Conservation (phyloP, 2,329 filamentous ascomycete species). For the Ophiostoma populinum region DNA sequence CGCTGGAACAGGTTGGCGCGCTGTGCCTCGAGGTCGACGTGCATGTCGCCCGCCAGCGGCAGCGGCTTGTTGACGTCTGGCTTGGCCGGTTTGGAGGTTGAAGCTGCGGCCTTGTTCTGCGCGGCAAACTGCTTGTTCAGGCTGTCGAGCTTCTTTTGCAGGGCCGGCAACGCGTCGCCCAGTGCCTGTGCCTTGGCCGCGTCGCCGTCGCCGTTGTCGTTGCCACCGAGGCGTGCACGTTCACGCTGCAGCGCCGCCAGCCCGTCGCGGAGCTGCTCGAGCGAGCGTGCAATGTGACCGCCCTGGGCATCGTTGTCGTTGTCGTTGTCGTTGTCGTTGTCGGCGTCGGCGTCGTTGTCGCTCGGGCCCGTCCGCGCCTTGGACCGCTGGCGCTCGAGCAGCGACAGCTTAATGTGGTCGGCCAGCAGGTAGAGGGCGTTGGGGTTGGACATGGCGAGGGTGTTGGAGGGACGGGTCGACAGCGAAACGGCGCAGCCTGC, state of each 20-base stretch:
- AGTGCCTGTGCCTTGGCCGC: slow-evolving; percentile 36
- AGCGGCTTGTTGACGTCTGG: slow-evolving; percentile 34
- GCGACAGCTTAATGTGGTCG: slow-evolving; percentile 90
- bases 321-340: background rate
- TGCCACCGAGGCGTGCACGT: slow-evolving; percentile 42
- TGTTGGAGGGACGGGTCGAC: too few species aligned
- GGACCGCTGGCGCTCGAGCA: slow-evolving; percentile 80
- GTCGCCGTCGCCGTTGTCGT: slow-evolving; percentile 44
- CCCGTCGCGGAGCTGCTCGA: slow-evolving; percentile 73
- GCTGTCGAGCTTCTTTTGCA: slow-evolving; percentile 60
- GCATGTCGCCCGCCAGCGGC: slow-evolving; percentile 28
- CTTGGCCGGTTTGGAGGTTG: too few species aligned
- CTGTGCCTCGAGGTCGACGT: slow-evolving; percentile 23
- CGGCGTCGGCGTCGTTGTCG: slow-evolving; percentile 38
- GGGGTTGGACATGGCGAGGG: slow-evolving; percentile 31
- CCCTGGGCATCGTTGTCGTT: slow-evolving; percentile 51
- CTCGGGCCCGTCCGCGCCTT: too few species aligned
- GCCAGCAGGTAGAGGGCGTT: slow-evolving; percentile 81
- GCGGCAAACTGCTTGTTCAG: slow-evolving; percentile 55
- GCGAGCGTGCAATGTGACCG: slow-evolving; percentile 70
- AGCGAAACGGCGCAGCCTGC: too few species aligned
- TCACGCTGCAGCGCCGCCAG: slow-evolving; percentile 53
- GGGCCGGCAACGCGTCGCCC: slow-evolving; percentile 45
- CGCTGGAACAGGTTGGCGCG: slow-evolving; percentile 23
- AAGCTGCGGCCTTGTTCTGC: slow-evolving; percentile 1